These are phyloP conservation scores for Ophiocordyceps australis DNA, from an alignment of 2,329 filamentous ascomycete species.

Conservation along the genomic window DNA sequence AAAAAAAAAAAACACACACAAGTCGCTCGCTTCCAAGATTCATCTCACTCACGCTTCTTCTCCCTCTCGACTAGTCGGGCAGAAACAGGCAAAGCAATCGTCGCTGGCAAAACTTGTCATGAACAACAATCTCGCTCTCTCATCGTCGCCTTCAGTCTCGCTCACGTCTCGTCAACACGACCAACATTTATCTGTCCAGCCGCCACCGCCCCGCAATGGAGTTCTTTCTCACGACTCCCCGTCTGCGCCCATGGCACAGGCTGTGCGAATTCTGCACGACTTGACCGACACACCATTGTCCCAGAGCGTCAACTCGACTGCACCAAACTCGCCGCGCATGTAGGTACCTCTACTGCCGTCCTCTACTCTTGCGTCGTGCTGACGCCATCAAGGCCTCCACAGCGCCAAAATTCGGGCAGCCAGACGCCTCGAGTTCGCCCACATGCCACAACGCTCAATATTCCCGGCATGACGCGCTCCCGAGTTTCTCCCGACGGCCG, in stretches of 20 bases:
- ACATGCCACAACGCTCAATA: slow-evolving; percentile 89
- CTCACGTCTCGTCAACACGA: slow-evolving; percentile 12
- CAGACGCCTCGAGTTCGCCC: slow-evolving; percentile 62
- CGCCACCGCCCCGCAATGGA: slow-evolving; percentile 14
- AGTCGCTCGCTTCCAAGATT: too few species aligned
- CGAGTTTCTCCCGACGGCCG: slow-evolving; percentile 89
- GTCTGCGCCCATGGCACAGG: slow-evolving; percentile 19
- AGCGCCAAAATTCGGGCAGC: slow-evolving; percentile 55
- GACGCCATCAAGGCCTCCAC: slow-evolving; percentile 32
- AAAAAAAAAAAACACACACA: too few species aligned
- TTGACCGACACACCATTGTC: slow-evolving; percentile 34
- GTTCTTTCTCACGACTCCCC: slow-evolving; percentile 7
- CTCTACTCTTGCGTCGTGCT: neutral
- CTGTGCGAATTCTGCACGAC: slow-evolving; percentile 22
- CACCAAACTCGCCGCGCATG: slow-evolving; percentile 39
- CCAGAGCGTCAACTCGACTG: slow-evolving; percentile 38
- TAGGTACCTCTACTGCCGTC: slow-evolving; percentile 14
- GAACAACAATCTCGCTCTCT: slow-evolving; percentile 19
- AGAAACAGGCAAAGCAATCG: slow-evolving; percentile 20
- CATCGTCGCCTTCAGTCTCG: slow-evolving; percentile 10
- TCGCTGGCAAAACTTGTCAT: slow-evolving; percentile 25
- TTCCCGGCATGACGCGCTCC: slow-evolving; percentile 88
- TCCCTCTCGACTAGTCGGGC: too few species aligned
- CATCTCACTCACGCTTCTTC: too few species aligned
- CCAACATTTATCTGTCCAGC: slow-evolving; percentile 13